Percentiles rank a stretch among this genome's conserved stretches.
phyloP scores from a whole-genome alignment of 805 yeast genomes.

The Candida boidinii region DNA sequence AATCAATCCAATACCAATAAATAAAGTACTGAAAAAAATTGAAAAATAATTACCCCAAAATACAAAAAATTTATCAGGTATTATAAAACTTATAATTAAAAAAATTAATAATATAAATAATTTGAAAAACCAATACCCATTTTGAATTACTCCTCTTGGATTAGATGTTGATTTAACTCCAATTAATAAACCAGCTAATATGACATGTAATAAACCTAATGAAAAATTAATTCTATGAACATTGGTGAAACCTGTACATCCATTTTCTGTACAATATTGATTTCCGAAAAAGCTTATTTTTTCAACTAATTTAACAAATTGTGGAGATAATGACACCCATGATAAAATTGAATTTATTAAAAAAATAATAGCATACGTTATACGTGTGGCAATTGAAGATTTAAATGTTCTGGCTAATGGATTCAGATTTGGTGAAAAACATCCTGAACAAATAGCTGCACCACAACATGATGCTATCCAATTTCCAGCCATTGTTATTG shows the following conservation, averaged over 20 bases:
- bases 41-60: slow-evolving; percentile 90
- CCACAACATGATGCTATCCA: slow-evolving; percentile 72
- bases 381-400: slow-evolving; percentile 75
- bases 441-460: slow-evolving; percentile 67
- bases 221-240: slow-evolving; percentile 92
- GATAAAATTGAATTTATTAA: slow-evolving; percentile 73
- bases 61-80: slow-evolving; percentile 82
- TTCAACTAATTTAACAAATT: slow-evolving; percentile 67
- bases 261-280: slow-evolving; percentile 66
- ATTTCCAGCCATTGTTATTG: slow-evolving; percentile 44
- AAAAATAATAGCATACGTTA: slow-evolving; percentile 75
- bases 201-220: slow-evolving; percentile 67
- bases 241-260: slow-evolving; percentile 83
- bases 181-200: slow-evolving; percentile 56
- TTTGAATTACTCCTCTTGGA: slow-evolving; percentile 77
- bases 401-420: slow-evolving; percentile 40
- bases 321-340: slow-evolving; percentile 87
- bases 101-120: slow-evolving; percentile 49
- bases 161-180: slow-evolving; percentile 73
- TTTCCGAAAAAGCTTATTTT: slow-evolving; percentile 50
- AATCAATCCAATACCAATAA: slow-evolving; percentile 83
- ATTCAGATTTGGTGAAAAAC: slow-evolving; percentile 27
- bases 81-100: slow-evolving; percentile 55
- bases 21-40: slow-evolving; percentile 72
- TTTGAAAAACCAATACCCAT: slow-evolving; percentile 87